Evolutionary conservation across 2,329 filamentous ascomycete genomes (phyloP), one percentile per base, ranked within the genome.

Genomic region (Penicillium oxalicum): DNA sequence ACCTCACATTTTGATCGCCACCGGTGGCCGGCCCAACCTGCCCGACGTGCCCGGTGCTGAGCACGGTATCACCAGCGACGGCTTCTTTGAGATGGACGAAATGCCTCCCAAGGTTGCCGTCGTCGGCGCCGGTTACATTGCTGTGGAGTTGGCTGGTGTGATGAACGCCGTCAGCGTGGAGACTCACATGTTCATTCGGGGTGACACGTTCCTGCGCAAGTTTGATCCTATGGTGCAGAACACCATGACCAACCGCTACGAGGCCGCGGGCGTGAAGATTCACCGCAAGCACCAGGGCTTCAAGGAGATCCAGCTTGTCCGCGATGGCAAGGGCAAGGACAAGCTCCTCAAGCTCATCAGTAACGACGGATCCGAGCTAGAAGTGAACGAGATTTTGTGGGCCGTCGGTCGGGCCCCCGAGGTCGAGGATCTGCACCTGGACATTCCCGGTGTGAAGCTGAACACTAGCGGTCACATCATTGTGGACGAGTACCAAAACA

Each of bases 191-290:
- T 76, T 76, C 58, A 75, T 77, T 54, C 70, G 75, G 9, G 70
- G 71, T 7, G 62, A 76, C 36, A 70, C 61, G 9, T 74, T 78
- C 52, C 60, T 78, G 53, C 66, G 75, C 52, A 76, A 72, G 53
- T 77, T 78, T 55, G 75, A 78, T 59, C 74, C 74, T 0, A 77
- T 77, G 74, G 62, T 78, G 44, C 74, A 76, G 57, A 64, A 75
- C 44, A 77, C 74, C 9, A 71, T 78, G 70, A 77, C 74, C 9
- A 68, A 72, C 47, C 69, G 73, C 36, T 78, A 78, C 52, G 75
- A 76, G 55, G 70, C 72, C 34, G 61, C 67, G 3, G 76, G 76
- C 9, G 66, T 78, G 25, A 67, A 71, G 33, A 62, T 78, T 13
- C 75, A 78, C 63, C 73, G 67, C 41, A 64, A 70, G 11, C 73